Conservation (phyloP, 371 early-diverging fungal genomes). For the Mortierella sp. region DNA sequence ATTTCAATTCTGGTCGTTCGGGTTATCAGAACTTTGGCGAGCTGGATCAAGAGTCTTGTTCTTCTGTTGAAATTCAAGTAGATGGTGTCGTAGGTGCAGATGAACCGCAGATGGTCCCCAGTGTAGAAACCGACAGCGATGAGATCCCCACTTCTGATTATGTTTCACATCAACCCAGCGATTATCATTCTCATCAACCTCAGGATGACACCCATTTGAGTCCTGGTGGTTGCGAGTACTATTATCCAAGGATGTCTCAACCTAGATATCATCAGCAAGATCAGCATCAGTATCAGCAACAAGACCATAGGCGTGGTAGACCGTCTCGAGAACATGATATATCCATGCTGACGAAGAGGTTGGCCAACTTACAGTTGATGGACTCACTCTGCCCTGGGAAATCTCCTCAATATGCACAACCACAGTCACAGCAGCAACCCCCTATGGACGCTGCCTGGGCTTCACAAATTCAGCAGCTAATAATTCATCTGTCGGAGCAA, state of each 20-base stretch:
- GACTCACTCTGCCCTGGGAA: conserved; percentile 29
- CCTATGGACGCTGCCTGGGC: conserved; percentile 23
- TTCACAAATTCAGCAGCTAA: conserved; percentile 27
- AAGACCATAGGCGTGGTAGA: not conserved
- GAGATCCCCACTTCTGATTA: not conserved
- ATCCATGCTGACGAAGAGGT: conserved; percentile 31
- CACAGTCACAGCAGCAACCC: not conserved
- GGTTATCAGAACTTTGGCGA: not conserved
- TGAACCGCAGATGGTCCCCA: not conserved
- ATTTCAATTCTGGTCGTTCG: not conserved
- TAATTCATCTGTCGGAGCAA: conserved; percentile 36
- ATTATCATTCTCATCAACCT: not conserved
- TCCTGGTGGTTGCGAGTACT: not conserved
- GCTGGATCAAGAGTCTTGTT: not conserved
- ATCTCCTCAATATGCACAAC: not conserved
- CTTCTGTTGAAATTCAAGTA: too few species aligned
- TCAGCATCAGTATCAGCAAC: not conserved
- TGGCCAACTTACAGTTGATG: conserved; percentile 43
- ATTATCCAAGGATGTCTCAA: not conserved
- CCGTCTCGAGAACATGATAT: conserved; percentile 13
- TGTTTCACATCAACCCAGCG: not conserved
- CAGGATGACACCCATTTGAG: not conserved
- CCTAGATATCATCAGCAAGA: not conserved
- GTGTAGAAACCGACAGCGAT: not conserved
- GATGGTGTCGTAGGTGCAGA: not conserved